A percentile compares a stretch with the other conserved stretches of the same genome.
phyloP scores from a whole-genome alignment of 176 grass and related monocot species.

The Avena insularis region DNA sequence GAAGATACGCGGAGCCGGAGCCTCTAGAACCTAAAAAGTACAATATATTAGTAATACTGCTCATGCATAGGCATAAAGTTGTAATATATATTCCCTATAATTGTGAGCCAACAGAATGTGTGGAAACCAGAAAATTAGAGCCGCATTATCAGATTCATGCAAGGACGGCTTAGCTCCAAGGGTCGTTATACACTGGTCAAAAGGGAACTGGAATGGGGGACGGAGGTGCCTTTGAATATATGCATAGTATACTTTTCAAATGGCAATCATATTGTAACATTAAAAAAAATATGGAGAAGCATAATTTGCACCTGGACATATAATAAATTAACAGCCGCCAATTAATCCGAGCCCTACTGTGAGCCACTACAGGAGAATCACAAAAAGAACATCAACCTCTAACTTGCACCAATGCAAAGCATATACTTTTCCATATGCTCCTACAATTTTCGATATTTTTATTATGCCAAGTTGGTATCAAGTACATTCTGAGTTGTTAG shows the following conservation, averaged over 20 bases:
- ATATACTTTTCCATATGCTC: constrained; percentile 37
- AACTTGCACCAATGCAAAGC: constrained; percentile 34
- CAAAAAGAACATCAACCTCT: constrained; percentile 34
- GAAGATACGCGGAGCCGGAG: constrained; percentile 17
- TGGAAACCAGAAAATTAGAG: constrained; percentile 40
- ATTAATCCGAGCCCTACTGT: constrained; percentile 41
- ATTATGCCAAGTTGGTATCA: constrained; percentile 32
- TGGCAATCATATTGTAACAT: constrained; percentile 42
- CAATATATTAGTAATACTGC: constrained; percentile 24
- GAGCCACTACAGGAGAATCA: constrained; percentile 45
- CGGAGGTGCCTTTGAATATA: constrained; percentile 14
- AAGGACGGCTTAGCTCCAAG: constrained; percentile 41
- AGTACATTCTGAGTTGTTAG: not conserved
- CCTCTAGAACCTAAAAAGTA: constrained; percentile 10
- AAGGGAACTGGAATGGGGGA: constrained; percentile 21
- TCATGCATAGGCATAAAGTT: constrained; percentile 44
- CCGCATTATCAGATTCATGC: constrained; percentile 41
- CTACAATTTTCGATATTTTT: constrained; percentile 43
- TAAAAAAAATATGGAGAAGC: constrained; percentile 20
- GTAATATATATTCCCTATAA: constrained; percentile 46
- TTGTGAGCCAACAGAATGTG: constrained; percentile 55
- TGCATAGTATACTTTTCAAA: constrained; percentile 44
- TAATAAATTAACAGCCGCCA: constrained; percentile 43
- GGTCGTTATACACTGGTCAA: constrained; percentile 53
- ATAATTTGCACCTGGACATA: constrained; percentile 34